A percentile compares a stretch with the other conserved stretches of the same genome.
Conservation (phyloP, 78 protist species). For the Chrysochromulina parva region DNA sequence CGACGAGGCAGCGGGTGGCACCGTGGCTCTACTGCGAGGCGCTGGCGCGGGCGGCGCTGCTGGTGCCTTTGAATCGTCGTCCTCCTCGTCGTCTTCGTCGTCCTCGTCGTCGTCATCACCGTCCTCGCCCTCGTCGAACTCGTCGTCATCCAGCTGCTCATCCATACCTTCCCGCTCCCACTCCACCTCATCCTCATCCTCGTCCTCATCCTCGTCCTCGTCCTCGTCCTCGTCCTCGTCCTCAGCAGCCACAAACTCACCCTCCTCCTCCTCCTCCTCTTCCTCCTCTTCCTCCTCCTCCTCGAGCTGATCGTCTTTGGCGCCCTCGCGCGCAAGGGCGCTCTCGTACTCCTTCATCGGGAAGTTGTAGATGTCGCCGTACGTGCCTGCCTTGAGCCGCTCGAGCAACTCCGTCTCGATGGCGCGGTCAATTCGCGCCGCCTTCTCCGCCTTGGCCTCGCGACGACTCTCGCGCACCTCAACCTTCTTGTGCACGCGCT, state of each 20-base stretch:
- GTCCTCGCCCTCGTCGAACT: not conserved
- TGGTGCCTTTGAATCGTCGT: too few species aligned
- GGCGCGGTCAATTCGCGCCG: constrained; percentile 79
- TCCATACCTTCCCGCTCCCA: not conserved
- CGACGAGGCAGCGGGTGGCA: not conserved
- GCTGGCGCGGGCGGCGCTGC: not conserved
- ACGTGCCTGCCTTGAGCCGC: constrained; percentile 74
- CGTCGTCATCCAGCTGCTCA: not conserved
- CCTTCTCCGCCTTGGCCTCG: constrained; percentile 75
- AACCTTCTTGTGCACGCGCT: constrained; percentile 20
- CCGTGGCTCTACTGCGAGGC: not conserved
- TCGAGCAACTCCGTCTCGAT: constrained; percentile 85
- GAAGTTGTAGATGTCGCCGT: constrained; percentile 86
- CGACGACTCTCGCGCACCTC: constrained; percentile 78
- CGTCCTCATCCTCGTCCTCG: not conserved
- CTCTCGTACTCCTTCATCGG: constrained; percentile 42
- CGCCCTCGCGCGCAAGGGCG: constrained; percentile 29
- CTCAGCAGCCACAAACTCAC: not conserved
- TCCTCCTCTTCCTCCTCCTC: not conserved
- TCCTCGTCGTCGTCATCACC: not conserved
- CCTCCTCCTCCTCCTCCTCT: not conserved
- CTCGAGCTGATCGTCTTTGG: not conserved
- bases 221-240: too few species aligned
- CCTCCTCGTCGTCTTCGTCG: not conserved
- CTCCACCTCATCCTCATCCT: not conserved